These are phyloP conservation scores for Drechmeria coniospora DNA, from an alignment of 2,329 filamentous ascomycete species.

Conservation along the genomic window DNA sequence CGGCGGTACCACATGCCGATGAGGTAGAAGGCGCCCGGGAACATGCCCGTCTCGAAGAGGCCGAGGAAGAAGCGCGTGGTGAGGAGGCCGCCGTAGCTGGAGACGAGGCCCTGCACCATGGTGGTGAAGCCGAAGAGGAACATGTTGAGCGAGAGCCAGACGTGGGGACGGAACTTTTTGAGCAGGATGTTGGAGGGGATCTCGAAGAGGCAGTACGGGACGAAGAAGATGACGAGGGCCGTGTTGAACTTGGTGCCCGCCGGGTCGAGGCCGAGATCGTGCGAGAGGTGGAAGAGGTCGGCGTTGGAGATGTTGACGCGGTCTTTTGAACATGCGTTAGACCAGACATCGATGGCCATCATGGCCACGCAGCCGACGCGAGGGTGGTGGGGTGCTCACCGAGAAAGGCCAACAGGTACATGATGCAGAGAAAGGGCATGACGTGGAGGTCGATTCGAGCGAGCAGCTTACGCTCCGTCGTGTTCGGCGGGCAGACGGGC, in stretches of 20 bases:
- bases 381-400: too few species aligned
- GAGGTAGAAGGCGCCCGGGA: constrained; percentile 46
- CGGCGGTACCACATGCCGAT: constrained; percentile 85
- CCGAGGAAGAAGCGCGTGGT: constrained; percentile 78
- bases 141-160: constrained; percentile 73
- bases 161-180: constrained; percentile 44
- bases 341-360: neutral
- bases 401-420: constrained; percentile 57
- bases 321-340: constrained; percentile 25
- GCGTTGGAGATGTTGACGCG: constrained; percentile 73
- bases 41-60: constrained; percentile 60
- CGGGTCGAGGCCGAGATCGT: constrained; percentile 41
- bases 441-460: constrained; percentile 56
- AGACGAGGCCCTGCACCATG: constrained; percentile 60
- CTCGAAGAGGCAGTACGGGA: constrained; percentile 59
- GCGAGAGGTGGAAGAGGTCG: constrained; percentile 45
- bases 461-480: constrained; percentile 50
- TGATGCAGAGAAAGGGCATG: constrained; percentile 55
- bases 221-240: constrained; percentile 66
- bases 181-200: constrained; percentile 55
- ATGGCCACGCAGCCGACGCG: too few species aligned
- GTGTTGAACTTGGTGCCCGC: constrained; percentile 52
- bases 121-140: constrained; percentile 66
- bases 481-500: constrained; percentile 31
- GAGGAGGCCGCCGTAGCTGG: constrained; percentile 63